phyloP scores from a whole-genome alignment of 2,329 filamentous ascomycete species.

The Microdochium paspali region DNA sequence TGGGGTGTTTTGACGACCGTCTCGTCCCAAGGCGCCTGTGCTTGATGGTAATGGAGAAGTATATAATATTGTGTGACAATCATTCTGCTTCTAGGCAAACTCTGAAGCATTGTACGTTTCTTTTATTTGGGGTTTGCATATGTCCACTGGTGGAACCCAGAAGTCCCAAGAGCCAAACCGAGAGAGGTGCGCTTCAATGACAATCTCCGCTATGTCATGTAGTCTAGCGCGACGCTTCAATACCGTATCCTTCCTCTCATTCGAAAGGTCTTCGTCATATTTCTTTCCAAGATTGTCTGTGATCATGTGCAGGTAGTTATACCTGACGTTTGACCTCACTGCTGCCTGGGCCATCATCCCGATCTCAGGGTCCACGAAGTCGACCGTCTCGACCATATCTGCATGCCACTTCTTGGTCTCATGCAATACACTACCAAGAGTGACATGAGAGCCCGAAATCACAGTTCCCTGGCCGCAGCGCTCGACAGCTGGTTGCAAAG shows the following conservation, averaged over 20 bases:
- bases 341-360: constrained; percentile 8
- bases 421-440: constrained; percentile 6
- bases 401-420: constrained; percentile 6
- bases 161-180: too few relatives aligned
- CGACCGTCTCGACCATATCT: constrained; percentile 1
- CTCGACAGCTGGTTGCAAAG: constrained; percentile 1
- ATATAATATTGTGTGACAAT: too few relatives aligned
- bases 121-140: too few relatives aligned
- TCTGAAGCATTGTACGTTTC: too few relatives aligned
- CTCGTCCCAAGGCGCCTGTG: too few relatives aligned
- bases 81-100: too few relatives aligned
- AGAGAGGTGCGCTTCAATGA: constrained; percentile 4
- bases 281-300: constrained; percentile 6
- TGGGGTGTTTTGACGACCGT: too few relatives aligned
- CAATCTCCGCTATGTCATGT: constrained; percentile 4
- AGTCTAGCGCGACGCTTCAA: constrained; percentile 2
- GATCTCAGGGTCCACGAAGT: constrained; percentile 8
- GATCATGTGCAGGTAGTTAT: constrained; percentile 7
- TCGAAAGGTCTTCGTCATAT: constrained; percentile 7
- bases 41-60: too few relatives aligned
- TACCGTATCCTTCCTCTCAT: constrained; percentile 5
- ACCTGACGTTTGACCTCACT: constrained; percentile 2
- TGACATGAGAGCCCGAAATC: constrained; percentile 3
- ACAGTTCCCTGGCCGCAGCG: background rate
- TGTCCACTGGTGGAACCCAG: too few relatives aligned